These are phyloP conservation scores for Cyberlindnera subsufficiens DNA, from an alignment of 805 yeast genomes.

Conservation along the genomic window DNA sequence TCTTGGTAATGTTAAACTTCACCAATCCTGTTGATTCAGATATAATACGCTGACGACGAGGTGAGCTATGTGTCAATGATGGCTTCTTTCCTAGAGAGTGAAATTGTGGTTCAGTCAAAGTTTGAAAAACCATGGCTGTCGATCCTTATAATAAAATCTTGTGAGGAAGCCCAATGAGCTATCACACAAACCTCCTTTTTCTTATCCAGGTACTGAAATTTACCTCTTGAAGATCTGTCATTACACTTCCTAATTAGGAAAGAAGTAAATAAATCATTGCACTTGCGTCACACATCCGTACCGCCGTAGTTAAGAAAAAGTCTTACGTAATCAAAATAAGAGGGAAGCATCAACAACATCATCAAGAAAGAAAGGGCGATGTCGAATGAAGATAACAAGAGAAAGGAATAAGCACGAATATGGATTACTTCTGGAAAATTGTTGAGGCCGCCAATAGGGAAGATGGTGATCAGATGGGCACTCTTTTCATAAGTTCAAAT, in stretches of 20 bases:
- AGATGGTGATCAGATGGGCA: slow-evolving; percentile 1
- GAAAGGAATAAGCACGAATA: background rate
- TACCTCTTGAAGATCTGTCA: background rate
- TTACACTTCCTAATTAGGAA: background rate
- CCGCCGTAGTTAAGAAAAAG: too few species aligned
- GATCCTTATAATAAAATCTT: too few species aligned
- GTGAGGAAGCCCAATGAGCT: too few species aligned
- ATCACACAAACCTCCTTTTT: too few species aligned
- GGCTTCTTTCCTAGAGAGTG: background rate
- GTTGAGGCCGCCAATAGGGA: background rate
- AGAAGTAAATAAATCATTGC: background rate
- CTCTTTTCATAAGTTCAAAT: background rate
- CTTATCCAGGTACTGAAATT: background rate
- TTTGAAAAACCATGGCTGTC: too few species aligned
- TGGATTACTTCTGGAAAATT: slow-evolving; percentile 1
- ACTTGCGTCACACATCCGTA: too few species aligned
- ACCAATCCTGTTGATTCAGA: slow-evolving; percentile 48
- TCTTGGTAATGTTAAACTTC: slow-evolving; percentile 29
- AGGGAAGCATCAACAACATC: too few species aligned
- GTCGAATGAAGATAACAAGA: background rate
- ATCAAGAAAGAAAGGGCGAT: too few species aligned
- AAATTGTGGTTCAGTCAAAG: too few species aligned
- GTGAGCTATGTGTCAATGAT: slow-evolving; percentile 1
- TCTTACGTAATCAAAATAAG: too few species aligned
- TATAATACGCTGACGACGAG: slow-evolving; percentile 31